phyloP scores from a whole-genome alignment of 2,329 filamentous ascomycete genomes.

The Aotearoamyces nothofagi region DNA sequence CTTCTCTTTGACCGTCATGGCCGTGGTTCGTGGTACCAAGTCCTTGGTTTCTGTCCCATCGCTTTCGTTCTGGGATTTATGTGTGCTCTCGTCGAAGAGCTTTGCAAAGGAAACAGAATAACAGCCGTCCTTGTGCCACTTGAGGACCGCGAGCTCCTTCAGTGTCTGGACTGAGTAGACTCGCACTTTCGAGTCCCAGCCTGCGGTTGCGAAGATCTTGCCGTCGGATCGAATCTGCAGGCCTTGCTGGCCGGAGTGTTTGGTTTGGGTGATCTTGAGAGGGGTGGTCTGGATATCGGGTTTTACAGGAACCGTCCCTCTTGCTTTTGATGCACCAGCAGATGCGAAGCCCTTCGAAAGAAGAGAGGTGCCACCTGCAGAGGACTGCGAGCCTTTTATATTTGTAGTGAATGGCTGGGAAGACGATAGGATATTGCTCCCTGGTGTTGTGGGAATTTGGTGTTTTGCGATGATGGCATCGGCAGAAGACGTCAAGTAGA shows the following conservation, averaged over 20 bases:
- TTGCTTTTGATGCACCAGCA: not conserved
- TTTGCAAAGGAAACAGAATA: conserved; percentile 64
- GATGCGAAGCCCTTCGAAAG: conserved; percentile 1
- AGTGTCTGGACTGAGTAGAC: conserved; percentile 71
- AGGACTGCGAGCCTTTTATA: not conserved
- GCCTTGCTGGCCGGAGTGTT: conserved; percentile 80
- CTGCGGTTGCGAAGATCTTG: conserved; percentile 74
- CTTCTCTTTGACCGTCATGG: conserved; percentile 44
- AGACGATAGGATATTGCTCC: not conserved
- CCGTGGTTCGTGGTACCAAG: conserved; percentile 5
- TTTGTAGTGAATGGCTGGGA: not conserved
- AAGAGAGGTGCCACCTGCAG: not conserved
- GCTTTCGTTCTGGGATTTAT: not conserved
- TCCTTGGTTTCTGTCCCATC: conserved; percentile 4
- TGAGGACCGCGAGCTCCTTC: conserved; percentile 79
- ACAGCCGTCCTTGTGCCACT: conserved; percentile 85
- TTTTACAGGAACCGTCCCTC: conserved; percentile 1
- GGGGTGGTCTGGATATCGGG: conserved; percentile 20
- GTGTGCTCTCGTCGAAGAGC: conserved; percentile 14
- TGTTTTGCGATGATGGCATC: conserved; percentile 71
- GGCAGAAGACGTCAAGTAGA: conserved; percentile 68
- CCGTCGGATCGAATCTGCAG: conserved; percentile 65
- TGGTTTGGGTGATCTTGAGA: conserved; percentile 55
- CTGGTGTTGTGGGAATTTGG: conserved; percentile 32
- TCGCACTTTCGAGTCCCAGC: conserved; percentile 74